These are phyloP conservation scores for Fusarium poae DNA, from an alignment of 2,329 filamentous ascomycete genomes.

Conservation along the genomic window DNA sequence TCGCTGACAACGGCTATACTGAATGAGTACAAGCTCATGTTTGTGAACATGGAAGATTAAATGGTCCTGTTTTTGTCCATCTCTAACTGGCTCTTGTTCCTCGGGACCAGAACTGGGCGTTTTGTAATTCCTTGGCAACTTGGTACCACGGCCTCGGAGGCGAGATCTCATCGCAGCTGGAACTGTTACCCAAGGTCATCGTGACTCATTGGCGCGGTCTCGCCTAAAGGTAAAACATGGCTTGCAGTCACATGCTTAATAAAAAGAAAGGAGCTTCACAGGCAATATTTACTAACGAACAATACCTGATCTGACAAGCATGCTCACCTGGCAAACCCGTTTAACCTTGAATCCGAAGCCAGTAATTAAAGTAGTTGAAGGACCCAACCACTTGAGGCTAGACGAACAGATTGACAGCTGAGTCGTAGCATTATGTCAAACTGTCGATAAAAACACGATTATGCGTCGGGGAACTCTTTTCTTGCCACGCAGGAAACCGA, in stretches of 20 bases:
- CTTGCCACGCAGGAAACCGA: not conserved
- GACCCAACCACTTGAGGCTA: not conserved
- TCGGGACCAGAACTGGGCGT: slow-evolving; percentile 5
- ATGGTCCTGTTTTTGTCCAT: not conserved
- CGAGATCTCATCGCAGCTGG: not conserved
- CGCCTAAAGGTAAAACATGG: not conserved
- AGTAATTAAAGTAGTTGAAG: not conserved
- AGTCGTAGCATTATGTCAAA: not conserved
- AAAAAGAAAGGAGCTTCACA: not conserved
- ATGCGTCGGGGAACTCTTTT: not conserved
- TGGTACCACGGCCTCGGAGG: not conserved
- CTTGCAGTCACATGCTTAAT: not conserved
- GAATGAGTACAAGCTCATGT: not conserved
- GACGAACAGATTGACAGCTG: not conserved
- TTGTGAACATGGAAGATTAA: not conserved
- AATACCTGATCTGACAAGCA: too few species aligned
- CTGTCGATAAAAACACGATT: not conserved
- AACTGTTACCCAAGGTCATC: not conserved
- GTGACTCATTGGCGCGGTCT: not conserved
- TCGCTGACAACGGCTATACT: not conserved
- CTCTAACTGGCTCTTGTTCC: slow-evolving; percentile 17
- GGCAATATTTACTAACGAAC: not conserved
- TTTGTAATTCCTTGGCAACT: not conserved
- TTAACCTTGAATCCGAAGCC: not conserved
- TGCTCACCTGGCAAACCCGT: not conserved